Evolutionary conservation across 2,329 filamentous ascomycete species (phyloP).

Genomic region (Sphaerulina vaccinii): DNA sequence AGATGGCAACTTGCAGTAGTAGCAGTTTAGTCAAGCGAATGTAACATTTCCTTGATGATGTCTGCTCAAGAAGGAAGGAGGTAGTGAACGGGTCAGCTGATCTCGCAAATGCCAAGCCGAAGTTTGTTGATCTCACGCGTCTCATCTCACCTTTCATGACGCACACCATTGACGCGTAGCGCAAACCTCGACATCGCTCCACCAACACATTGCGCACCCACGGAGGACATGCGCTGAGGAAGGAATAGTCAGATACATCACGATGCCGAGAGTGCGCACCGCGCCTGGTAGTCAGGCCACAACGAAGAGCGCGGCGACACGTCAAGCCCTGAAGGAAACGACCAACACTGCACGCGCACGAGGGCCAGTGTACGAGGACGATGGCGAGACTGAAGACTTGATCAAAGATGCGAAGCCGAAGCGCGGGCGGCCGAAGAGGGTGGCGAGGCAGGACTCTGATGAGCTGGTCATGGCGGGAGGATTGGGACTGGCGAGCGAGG

Average conservation of each 20-base stretch:
- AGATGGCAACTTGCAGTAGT: neutral
- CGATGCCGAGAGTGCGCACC: conserved; percentile 34
- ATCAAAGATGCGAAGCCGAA: conserved; percentile 31
- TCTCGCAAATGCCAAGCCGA: neutral
- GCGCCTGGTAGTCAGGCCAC: conserved; percentile 23
- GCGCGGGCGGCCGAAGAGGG: conserved; percentile 25
- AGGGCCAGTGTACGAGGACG: conserved; percentile 26
- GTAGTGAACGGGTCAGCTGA: neutral
- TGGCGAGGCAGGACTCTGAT: conserved; percentile 20
- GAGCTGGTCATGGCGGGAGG: conserved; percentile 35
- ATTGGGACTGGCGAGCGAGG: conserved; percentile 22
- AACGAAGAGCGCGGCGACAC: conserved; percentile 15
- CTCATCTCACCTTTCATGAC: conserved; percentile 11
- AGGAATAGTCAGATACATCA: neutral
- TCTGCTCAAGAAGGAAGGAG: neutral
- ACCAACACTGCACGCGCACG: conserved; percentile 31
- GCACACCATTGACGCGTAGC: conserved; percentile 13
- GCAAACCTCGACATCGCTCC: neutral
- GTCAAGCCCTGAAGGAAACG: conserved; percentile 34
- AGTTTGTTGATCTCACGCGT: conserved; percentile 10
- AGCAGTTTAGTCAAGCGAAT: neutral
- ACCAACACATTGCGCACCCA: neutral
- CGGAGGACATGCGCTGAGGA: conserved; percentile 10
- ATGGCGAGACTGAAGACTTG: conserved; percentile 30
- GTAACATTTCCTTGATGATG: neutral